Percentiles rank a stretch among this genome's conserved stretches.
Conservation (phyloP, 108 stramenopile species). For the Skeletonema tropicum region DNA sequence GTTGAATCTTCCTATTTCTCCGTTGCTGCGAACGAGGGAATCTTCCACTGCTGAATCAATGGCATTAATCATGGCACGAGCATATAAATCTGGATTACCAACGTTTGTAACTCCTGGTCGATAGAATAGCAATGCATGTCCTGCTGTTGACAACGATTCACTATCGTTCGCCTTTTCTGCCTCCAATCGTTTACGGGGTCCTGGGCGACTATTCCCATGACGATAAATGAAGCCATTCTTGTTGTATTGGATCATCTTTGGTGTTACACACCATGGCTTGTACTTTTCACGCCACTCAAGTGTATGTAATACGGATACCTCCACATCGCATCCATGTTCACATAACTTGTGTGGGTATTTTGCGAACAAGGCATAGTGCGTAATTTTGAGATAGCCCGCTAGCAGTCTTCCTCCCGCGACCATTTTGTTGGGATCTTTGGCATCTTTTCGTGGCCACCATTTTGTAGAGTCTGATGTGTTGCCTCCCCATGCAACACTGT, state of each 20-base stretch:
- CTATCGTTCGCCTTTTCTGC: conserved; percentile 14
- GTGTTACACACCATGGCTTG: conserved; percentile 68
- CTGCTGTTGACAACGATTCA: conserved; percentile 15
- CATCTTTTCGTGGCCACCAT: conserved; percentile 40
- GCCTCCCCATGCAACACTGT: conserved; percentile 43
- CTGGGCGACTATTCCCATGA: conserved; percentile 57
- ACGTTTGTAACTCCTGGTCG: conserved; percentile 47
- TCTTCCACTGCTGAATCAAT: conserved; percentile 66
- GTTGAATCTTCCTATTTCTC: conserved; percentile 74
- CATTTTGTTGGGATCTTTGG: conserved; percentile 4
- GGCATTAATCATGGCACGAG: conserved; percentile 54
- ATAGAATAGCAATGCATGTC: conserved; percentile 70
- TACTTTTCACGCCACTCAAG: conserved; percentile 77
- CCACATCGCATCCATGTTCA: conserved; percentile 59
- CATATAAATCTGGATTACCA: conserved; percentile 44
- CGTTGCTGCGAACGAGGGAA: conserved; percentile 48
- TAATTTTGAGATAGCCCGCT: conserved; percentile 49
- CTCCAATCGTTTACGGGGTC: conserved; percentile 17
- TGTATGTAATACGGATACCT: conserved; percentile 63
- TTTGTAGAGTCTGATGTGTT: conserved; percentile 13
- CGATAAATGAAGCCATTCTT: conserved; percentile 59
- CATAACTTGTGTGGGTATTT: conserved; percentile 73
- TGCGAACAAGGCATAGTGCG: conserved; percentile 46
- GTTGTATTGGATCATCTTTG: conserved; percentile 57
- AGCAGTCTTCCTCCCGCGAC: conserved; percentile 30